Percentiles rank a stretch among this genome's conserved stretches.
These are phyloP conservation scores for Dendrobium catenatum DNA, from an alignment of 106 monocot species.

Conservation along the genomic window DNA sequence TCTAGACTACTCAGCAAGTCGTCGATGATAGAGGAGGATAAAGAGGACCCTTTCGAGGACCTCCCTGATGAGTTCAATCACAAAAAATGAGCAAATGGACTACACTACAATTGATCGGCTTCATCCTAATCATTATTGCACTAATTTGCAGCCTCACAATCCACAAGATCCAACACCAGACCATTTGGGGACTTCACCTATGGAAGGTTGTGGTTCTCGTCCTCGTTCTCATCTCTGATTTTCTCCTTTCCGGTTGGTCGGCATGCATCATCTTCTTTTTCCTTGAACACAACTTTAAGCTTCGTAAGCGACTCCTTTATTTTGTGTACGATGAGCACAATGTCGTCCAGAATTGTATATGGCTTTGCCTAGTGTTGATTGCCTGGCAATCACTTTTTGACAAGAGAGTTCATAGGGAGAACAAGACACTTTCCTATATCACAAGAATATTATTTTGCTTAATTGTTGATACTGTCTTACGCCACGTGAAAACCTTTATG, in stretches of 20 bases:
- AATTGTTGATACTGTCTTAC: slow-evolving; percentile 49
- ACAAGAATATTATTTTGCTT: slow-evolving; percentile 66
- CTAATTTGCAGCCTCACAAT: slow-evolving; percentile 45
- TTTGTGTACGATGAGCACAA: slow-evolving; percentile 71
- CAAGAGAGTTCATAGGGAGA: slow-evolving; percentile 28
- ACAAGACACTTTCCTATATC: slow-evolving; percentile 30
- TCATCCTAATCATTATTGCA: slow-evolving; percentile 41
- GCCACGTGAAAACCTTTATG: slow-evolving; percentile 71
- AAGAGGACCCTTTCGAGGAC: slow-evolving; percentile 55
- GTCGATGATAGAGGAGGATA: slow-evolving; percentile 37
- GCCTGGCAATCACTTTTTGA: slow-evolving; percentile 69
- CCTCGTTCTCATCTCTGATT: slow-evolving; percentile 63
- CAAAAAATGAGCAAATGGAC: slow-evolving; percentile 13
- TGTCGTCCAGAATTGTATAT: slow-evolving; percentile 75
- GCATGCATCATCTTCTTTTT: slow-evolving; percentile 62
- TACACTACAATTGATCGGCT: slow-evolving; percentile 42
- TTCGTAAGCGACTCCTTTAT: slow-evolving; percentile 72
- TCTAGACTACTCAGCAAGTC: slow-evolving; percentile 14
- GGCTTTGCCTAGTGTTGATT: slow-evolving; percentile 67
- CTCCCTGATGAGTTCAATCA: slow-evolving; percentile 37
- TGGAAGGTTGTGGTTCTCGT: slow-evolving; percentile 73
- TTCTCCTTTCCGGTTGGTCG: slow-evolving; percentile 69
- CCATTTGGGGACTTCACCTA: slow-evolving; percentile 50
- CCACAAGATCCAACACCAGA: slow-evolving; percentile 18
- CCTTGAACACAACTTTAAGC: slow-evolving; percentile 67